Conservation (phyloP, 345 rosid species). For the Streptanthus diversifolius region DNA sequence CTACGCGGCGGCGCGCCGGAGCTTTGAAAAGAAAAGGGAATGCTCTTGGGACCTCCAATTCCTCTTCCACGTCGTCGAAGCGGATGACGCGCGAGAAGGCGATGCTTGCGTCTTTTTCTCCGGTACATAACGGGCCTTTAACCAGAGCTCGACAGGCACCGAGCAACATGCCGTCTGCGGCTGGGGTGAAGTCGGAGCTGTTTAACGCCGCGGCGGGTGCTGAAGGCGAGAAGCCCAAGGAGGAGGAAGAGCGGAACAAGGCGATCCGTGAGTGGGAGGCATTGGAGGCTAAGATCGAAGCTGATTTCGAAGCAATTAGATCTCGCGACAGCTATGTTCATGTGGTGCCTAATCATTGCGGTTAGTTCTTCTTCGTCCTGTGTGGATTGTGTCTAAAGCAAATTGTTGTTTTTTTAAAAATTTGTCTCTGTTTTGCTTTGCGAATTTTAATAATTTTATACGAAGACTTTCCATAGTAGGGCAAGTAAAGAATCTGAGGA, state of each 20-base stretch:
- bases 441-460: background rate
- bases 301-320: conserved; percentile 74
- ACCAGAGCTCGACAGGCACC: conserved; percentile 94
- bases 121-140: conserved; percentile 83
- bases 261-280: conserved; percentile 68
- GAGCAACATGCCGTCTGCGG: conserved; percentile 29
- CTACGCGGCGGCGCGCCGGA: conserved; percentile 71
- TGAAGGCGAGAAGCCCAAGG: conserved; percentile 33
- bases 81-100: conserved; percentile 83
- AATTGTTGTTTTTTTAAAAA: background rate
- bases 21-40: conserved; percentile 67
- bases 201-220: conserved; percentile 16
- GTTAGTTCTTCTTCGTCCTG: conserved; percentile 41
- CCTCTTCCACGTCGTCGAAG: conserved; percentile 62
- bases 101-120: conserved; percentile 45
- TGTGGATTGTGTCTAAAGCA: background rate
- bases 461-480: conserved; percentile 5
- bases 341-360: conserved; percentile 90
- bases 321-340: conserved; percentile 72
- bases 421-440: conserved; percentile 11
- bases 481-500: background rate
- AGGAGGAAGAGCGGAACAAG: conserved; percentile 47
- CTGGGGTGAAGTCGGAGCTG: conserved; percentile 31
- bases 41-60: conserved; percentile 40
- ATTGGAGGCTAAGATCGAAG: conserved; percentile 68